These are phyloP conservation scores for Tolypocladium album DNA, from an alignment of 2,329 filamentous ascomycete species.

Conservation along the genomic window DNA sequence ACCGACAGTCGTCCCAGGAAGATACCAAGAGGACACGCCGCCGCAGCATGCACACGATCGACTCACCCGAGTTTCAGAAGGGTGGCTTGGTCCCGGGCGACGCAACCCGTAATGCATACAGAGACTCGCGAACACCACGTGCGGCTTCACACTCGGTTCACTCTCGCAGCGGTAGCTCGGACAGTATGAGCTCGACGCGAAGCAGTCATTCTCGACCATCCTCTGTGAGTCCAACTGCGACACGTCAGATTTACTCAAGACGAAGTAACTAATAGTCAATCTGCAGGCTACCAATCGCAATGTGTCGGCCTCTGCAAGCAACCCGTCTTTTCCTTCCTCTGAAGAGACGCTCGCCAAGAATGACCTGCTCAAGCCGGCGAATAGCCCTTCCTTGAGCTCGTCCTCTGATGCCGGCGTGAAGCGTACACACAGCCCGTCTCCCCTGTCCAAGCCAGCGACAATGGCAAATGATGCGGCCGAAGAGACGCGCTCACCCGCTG, in stretches of 20 bases:
- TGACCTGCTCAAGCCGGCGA: slow-evolving; percentile 45
- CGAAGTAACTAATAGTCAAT: slow-evolving; percentile 36
- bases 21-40: slow-evolving; percentile 67
- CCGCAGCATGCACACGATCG: slow-evolving; percentile 66
- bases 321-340: slow-evolving; percentile 38
- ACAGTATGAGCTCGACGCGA: slow-evolving; percentile 49
- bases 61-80: slow-evolving; percentile 17
- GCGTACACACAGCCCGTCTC: slow-evolving; percentile 56
- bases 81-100: slow-evolving; percentile 10
- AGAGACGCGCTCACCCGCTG: slow-evolving; percentile 27
- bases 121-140: slow-evolving; percentile 29
- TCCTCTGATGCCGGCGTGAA: slow-evolving; percentile 54
- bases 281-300: slow-evolving; percentile 51
- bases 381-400: slow-evolving; percentile 50
- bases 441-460: slow-evolving; percentile 59
- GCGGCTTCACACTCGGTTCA: slow-evolving; percentile 19
- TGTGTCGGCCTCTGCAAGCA: slow-evolving; percentile 39
- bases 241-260: slow-evolving; percentile 4
- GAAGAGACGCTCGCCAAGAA: slow-evolving; percentile 37
- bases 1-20: slow-evolving; percentile 45
- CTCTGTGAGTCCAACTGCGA: slow-evolving; percentile 48
- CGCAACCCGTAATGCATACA: slow-evolving; percentile 11
- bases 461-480: slow-evolving; percentile 45
- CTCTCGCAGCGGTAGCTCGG: slow-evolving; percentile 47
- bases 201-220: slow-evolving; percentile 50